Percentiles rank a stretch among this genome's conserved stretches.
phyloP scores from a whole-genome alignment of 2,329 filamentous ascomycete genomes.

The Aschersonia sp. region DNA sequence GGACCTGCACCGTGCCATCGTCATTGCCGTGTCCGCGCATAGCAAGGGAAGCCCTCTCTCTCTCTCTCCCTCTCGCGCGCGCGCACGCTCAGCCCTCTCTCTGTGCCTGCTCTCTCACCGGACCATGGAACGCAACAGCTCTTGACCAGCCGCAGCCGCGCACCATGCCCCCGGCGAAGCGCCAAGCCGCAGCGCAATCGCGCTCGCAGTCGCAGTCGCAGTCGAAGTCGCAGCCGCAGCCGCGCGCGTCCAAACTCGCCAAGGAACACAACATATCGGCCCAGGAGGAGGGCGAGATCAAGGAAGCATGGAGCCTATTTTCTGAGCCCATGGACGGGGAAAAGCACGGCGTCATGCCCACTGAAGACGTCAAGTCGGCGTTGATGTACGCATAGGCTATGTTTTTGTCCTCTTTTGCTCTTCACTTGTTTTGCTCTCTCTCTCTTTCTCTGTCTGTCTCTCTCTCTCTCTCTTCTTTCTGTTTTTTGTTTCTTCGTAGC shows the following conservation, averaged over 20 bases:
- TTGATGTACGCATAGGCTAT: slow-evolving; percentile 43
- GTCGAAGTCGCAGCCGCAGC: slow-evolving; percentile 24
- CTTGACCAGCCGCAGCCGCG: no score
- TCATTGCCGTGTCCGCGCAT: no score
- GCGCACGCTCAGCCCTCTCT: no score
- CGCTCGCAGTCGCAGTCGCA: slow-evolving; percentile 21
- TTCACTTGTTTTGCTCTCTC: no score
- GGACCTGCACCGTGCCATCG: no score
- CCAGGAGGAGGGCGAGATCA: slow-evolving; percentile 78
- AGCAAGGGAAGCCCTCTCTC: no score
- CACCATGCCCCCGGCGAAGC: no score
- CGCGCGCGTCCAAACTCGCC: slow-evolving; percentile 71
- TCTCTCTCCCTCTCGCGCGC: no score
- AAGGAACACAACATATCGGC: slow-evolving; percentile 79
- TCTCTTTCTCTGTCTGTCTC: no score
- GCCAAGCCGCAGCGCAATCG: background rate
- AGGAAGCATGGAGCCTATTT: slow-evolving; percentile 79
- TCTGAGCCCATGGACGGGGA: slow-evolving; percentile 55
- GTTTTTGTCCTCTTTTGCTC: background rate
- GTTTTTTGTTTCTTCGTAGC: no score
- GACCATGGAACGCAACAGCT: no score
- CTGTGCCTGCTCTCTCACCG: no score
- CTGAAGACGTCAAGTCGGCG: slow-evolving; percentile 53
- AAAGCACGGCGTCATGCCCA: slow-evolving; percentile 56
- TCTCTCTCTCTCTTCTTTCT: background rate